Percentiles rank a stretch among this genome's conserved stretches.
These are phyloP conservation scores for Thymus mandschuricus DNA, from an alignment of 257 asterid genomes.

Conservation along the genomic window DNA sequence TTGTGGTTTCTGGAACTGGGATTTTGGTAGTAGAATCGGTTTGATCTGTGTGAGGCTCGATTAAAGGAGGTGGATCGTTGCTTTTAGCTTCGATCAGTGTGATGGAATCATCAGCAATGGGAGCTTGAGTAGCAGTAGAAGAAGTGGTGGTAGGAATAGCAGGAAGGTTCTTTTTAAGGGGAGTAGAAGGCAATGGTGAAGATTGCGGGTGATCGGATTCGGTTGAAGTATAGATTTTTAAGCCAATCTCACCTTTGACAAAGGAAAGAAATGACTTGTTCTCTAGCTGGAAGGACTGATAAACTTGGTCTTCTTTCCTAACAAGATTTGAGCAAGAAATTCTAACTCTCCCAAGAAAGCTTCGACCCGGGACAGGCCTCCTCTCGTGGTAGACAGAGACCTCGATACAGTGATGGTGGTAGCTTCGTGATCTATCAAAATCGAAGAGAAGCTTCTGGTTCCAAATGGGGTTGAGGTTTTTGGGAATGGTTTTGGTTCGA, in stretches of 20 bases:
- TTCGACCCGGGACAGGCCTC: conserved; percentile 50
- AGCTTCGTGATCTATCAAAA: conserved; percentile 41
- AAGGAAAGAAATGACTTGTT: conserved; percentile 50
- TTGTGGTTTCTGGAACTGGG: conserved; percentile 31
- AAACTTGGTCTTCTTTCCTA: conserved; percentile 63
- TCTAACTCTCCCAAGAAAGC: conserved; percentile 67
- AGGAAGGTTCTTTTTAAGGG: conserved; percentile 25
- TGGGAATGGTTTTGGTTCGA: conserved; percentile 63
- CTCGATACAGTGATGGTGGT: conserved; percentile 44
- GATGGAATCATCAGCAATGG: conserved; percentile 28
- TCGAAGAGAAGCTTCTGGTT: conserved; percentile 60
- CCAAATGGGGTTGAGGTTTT: conserved; percentile 75
- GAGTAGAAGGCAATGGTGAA: conserved; percentile 22
- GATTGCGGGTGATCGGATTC: conserved; percentile 28
- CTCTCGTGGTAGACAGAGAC: conserved; percentile 66
- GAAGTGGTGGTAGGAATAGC: conserved; percentile 23
- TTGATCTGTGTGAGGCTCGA: conserved; percentile 24
- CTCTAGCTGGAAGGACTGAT: conserved; percentile 65
- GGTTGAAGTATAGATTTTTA: conserved; percentile 52
- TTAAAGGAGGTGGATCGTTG: conserved; percentile 10
- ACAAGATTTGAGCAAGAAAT: conserved; percentile 67
- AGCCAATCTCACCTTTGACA: conserved; percentile 71
- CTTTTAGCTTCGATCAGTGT: conserved; percentile 26
- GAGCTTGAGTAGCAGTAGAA: conserved; percentile 31
- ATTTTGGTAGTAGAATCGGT: background rate